Evolutionary conservation across 345 rosid genomes (phyloP).

Genomic region (Pistacia integerrima): DNA sequence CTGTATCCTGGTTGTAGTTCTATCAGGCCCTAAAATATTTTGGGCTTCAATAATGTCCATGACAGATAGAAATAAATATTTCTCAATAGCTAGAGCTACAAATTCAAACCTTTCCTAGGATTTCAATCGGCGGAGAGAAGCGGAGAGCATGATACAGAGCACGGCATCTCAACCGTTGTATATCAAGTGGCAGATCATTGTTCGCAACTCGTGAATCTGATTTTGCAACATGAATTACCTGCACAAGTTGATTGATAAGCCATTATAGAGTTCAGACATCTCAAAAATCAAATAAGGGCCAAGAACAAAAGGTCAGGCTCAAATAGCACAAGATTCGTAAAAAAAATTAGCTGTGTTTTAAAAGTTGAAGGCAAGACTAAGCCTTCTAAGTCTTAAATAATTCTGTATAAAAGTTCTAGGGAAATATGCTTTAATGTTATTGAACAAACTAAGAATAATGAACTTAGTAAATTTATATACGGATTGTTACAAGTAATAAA

Average conservation of each 20-base stretch:
- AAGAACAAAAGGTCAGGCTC: constrained; percentile 1
- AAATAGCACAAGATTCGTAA: neutral
- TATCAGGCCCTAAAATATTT: neutral
- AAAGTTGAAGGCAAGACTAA: too few relatives aligned
- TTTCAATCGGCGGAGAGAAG: constrained; percentile 77
- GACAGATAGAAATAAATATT: neutral
- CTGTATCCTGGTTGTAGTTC: neutral
- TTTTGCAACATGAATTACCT: constrained; percentile 86
- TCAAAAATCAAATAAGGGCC: neutral
- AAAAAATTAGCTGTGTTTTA: too few relatives aligned
- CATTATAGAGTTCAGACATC: constrained; percentile 7
- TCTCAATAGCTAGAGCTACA: neutral
- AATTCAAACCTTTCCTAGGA: constrained; percentile 75
- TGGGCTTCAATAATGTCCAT: neutral
- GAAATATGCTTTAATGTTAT: too few relatives aligned
- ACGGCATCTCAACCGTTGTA: constrained; percentile 93
- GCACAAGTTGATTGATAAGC: constrained; percentile 24
- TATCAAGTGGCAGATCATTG: constrained; percentile 79
- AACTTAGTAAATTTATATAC: too few relatives aligned
- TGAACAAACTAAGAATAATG: too few relatives aligned
- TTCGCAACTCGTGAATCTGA: constrained; percentile 97
- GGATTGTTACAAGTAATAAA: too few relatives aligned
- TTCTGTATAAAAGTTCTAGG: too few relatives aligned
- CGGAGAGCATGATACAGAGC: constrained; percentile 71
- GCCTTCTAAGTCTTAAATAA: too few relatives aligned